Evolutionary conservation across 2,329 filamentous ascomycete genomes (phyloP).

Genomic region (Xylariales sp.): DNA sequence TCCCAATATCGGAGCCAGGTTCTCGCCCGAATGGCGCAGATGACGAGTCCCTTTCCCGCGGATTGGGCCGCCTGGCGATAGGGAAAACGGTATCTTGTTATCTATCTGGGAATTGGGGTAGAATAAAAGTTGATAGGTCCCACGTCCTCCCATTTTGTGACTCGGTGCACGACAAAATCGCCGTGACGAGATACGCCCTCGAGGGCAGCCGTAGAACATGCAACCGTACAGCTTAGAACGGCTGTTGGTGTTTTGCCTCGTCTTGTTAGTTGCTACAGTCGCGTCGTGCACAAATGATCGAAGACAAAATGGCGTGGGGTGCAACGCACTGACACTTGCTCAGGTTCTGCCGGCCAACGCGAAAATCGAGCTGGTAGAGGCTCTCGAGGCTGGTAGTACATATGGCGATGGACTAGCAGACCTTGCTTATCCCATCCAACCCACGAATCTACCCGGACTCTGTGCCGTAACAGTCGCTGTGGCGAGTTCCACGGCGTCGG

Average conservation of each 20-base stretch:
- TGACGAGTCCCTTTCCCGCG: neutral
- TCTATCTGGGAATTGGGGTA: slow-evolving; percentile 14
- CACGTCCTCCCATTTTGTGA: neutral
- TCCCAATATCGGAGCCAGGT: neutral
- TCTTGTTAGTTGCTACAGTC: slow-evolving; percentile 20
- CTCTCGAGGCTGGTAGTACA: slow-evolving; percentile 48
- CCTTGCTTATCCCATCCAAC: slow-evolving; percentile 51
- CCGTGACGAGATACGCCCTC: neutral
- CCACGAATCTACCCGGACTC: slow-evolving; percentile 53
- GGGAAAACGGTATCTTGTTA: neutral
- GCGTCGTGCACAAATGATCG: slow-evolving; percentile 26
- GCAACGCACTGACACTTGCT: slow-evolving; percentile 40
- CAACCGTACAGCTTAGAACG: slow-evolving; percentile 24
- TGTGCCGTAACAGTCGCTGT: slow-evolving; percentile 54
- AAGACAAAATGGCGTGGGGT: slow-evolving; percentile 32
- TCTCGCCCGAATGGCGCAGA: neutral
- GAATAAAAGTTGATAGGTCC: slow-evolving; percentile 13
- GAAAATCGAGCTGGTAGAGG: slow-evolving; percentile 46
- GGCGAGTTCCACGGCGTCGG: slow-evolving; percentile 47
- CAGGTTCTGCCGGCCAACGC: slow-evolving; percentile 44
- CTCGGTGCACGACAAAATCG: neutral
- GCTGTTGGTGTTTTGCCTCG: slow-evolving; percentile 24
- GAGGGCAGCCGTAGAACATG: slow-evolving; percentile 21
- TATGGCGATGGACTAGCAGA: slow-evolving; percentile 54
- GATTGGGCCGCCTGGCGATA: neutral